These are phyloP conservation scores for Ceratobasidium sp. DNA, from an alignment of 1,284 basidiomycete genomes.

Conservation along the genomic window DNA sequence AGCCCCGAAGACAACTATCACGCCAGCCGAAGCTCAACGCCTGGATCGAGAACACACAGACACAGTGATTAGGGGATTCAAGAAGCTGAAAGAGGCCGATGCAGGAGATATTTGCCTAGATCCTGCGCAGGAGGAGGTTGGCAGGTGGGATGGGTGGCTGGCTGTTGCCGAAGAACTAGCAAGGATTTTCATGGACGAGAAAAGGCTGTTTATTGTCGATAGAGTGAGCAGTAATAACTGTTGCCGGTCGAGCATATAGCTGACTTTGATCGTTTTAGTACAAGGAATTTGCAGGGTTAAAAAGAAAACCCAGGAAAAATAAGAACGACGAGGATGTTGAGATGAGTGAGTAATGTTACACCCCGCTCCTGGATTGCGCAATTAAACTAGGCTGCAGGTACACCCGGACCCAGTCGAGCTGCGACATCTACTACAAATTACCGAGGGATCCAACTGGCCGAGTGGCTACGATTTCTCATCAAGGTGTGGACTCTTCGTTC, in stretches of 20 bases:
- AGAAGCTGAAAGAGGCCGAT: slow-evolving; percentile 58
- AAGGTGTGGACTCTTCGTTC: slow-evolving; percentile 69
- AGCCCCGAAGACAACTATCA: not conserved
- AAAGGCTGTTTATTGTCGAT: slow-evolving; percentile 83
- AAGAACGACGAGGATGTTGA: slow-evolving; percentile 53
- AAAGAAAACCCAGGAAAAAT: slow-evolving; percentile 74
- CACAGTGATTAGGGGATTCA: slow-evolving; percentile 58
- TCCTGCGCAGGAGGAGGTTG: slow-evolving; percentile 56
- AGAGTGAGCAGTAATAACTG: slow-evolving; percentile 65
- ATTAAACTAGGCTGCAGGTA: not conserved
- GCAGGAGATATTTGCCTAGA: slow-evolving; percentile 53
- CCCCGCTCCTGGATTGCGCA: not conserved
- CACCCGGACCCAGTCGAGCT: slow-evolving; percentile 50
- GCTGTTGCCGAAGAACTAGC: slow-evolving; percentile 83
- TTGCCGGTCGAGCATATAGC: slow-evolving; percentile 7
- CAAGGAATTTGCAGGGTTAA: slow-evolving; percentile 55
- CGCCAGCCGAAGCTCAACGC: slow-evolving; percentile 45
- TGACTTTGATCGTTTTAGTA: slow-evolving; percentile 2
- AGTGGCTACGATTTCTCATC: slow-evolving; percentile 89
- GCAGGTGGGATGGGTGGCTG: slow-evolving; percentile 71
- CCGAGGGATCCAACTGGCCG: slow-evolving; percentile 85
- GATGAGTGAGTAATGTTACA: slow-evolving; percentile 13
- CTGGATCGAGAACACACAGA: slow-evolving; percentile 52
- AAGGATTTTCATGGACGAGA: slow-evolving; percentile 88
- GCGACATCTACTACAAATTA: slow-evolving; percentile 71